phyloP scores from a whole-genome alignment of 805 yeast genomes.

The Kluyveromyces lactis region DNA sequence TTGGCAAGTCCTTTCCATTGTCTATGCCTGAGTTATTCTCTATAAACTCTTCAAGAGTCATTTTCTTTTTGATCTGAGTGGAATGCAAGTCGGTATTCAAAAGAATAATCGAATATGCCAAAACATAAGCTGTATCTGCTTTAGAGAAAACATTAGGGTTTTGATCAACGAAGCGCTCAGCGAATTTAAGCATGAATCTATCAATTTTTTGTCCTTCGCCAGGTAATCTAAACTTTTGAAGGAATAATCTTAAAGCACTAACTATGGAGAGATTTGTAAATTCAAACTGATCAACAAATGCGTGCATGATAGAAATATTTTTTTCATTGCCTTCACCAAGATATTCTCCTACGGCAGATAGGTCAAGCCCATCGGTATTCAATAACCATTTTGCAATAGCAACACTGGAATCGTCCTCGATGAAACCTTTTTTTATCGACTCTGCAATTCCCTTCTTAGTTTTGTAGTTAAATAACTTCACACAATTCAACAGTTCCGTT shows the following conservation, averaged over 20 bases:
- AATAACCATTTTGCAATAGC: constrained; percentile 71
- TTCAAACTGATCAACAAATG: constrained; percentile 83
- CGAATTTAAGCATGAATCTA: constrained; percentile 93
- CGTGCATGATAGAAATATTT: constrained; percentile 81
- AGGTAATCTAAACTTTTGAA: constrained; percentile 87
- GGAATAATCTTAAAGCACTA: constrained; percentile 74
- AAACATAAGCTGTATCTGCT: constrained; percentile 89
- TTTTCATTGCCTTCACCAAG: constrained; percentile 81
- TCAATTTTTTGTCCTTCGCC: constrained; percentile 98
- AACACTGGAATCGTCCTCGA: constrained; percentile 49
- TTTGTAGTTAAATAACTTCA: constrained; percentile 71
- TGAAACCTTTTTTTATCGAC: constrained; percentile 55
- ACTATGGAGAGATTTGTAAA: constrained; percentile 64
- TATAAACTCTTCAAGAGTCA: constrained; percentile 83
- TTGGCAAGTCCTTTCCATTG: constrained; percentile 77
- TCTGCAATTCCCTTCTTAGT: constrained; percentile 72
- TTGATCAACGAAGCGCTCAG: constrained; percentile 81
- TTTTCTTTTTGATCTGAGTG: constrained; percentile 72
- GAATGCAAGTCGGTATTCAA: constrained; percentile 93
- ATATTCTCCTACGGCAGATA: constrained; percentile 80
- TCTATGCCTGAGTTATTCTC: constrained; percentile 87
- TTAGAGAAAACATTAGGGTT: constrained; percentile 83
- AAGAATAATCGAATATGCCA: constrained; percentile 88
- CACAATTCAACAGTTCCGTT: constrained; percentile 69
- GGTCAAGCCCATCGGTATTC: constrained; percentile 69